These are phyloP conservation scores for Diaporthe ilicicola DNA, from an alignment of 2,329 filamentous ascomycete species.

Conservation along the genomic window DNA sequence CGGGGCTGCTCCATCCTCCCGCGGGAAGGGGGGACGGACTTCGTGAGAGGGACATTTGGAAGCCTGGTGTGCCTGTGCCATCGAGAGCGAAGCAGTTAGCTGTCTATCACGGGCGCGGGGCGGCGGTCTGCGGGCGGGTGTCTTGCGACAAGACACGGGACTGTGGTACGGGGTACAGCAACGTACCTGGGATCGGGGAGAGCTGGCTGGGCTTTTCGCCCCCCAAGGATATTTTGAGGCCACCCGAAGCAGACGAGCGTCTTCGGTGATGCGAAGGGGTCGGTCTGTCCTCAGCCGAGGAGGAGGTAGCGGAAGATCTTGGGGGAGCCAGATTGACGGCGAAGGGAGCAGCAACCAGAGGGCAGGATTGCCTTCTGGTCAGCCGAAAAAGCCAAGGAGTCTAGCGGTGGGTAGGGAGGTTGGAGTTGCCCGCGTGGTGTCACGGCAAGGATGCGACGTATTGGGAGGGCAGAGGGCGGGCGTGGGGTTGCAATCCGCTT, in stretches of 20 bases:
- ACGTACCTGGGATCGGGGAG: conserved; percentile 66
- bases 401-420: neutral
- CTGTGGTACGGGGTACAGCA: conserved; percentile 37
- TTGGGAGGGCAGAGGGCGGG: conserved; percentile 12
- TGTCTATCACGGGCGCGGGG: neutral
- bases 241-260: conserved; percentile 54
- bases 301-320: conserved; percentile 59
- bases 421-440: neutral
- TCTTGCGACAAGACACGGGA: conserved; percentile 27
- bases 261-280: conserved; percentile 58
- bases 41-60: conserved; percentile 83
- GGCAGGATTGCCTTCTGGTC: conserved; percentile 31
- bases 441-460: conserved; percentile 25
- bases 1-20: conserved; percentile 89
- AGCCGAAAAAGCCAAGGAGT: conserved; percentile 23
- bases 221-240: conserved; percentile 45
- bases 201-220: conserved; percentile 49
- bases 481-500: conserved; percentile 24
- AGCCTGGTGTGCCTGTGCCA: conserved; percentile 60
- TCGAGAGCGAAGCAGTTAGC: conserved; percentile 6
- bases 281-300: conserved; percentile 56
- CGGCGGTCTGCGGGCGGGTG: conserved; percentile 17
- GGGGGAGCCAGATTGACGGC: conserved; percentile 59
- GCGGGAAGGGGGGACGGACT: conserved; percentile 86
- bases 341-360: conserved; percentile 38